Percentiles rank a stretch among this genome's conserved stretches.
phyloP scores from a whole-genome alignment of 1,284 basidiomycete species.

The Coniferiporia weirii region DNA sequence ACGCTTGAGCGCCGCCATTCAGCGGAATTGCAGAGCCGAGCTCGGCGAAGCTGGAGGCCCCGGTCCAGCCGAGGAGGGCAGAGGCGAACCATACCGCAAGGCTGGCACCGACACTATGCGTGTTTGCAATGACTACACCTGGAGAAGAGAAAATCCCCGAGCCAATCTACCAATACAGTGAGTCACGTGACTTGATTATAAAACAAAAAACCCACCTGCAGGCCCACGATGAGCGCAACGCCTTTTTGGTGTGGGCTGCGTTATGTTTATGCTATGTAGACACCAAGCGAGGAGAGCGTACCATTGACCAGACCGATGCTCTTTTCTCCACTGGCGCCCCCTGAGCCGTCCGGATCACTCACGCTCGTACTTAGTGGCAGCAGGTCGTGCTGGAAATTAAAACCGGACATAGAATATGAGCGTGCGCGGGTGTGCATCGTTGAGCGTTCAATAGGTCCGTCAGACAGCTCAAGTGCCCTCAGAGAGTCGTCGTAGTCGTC shows the following conservation, averaged over 20 bases:
- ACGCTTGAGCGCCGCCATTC: constrained; percentile 89
- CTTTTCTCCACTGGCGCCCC: constrained; percentile 53
- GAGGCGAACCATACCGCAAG: constrained; percentile 74
- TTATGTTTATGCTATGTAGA: constrained; percentile 2
- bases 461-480: constrained; percentile 69
- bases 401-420: constrained; percentile 70
- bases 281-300: constrained; percentile 31
- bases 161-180: constrained; percentile 55
- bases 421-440: constrained; percentile 33
- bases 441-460: constrained; percentile 45
- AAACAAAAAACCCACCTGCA: constrained; percentile 46
- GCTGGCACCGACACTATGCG: constrained; percentile 81
- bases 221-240: constrained; percentile 78
- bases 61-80: constrained; percentile 87
- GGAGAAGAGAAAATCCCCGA: constrained; percentile 93
- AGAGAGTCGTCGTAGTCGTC: constrained; percentile 70
- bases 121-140: constrained; percentile 85
- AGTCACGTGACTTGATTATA: constrained; percentile 9
- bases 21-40: constrained; percentile 79
- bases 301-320: constrained; percentile 76
- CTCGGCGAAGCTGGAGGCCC: constrained; percentile 88
- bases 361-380: constrained; percentile 73
- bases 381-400: constrained; percentile 74
- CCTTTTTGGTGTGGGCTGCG: constrained; percentile 37
- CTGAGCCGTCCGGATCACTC: constrained; percentile 52